phyloP scores from a whole-genome alignment of 192 early-diverging fungal species.

The Coemansia sp. region DNA sequence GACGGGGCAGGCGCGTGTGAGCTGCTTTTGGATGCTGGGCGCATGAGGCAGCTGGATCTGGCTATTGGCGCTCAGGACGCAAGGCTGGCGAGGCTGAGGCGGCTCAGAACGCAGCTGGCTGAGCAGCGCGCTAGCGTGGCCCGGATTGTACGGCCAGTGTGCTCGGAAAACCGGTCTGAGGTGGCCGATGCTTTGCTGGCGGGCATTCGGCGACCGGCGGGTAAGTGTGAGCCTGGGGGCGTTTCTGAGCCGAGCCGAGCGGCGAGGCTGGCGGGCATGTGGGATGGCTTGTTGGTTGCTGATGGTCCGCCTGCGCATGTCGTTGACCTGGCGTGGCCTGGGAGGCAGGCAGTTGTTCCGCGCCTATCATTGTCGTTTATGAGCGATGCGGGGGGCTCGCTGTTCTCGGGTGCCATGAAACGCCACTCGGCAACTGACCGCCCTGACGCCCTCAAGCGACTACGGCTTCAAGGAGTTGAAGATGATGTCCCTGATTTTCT shows the following conservation, averaged over 20 bases:
- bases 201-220: neutral
- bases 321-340: neutral
- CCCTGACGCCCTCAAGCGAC: constrained; percentile 8
- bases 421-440: neutral
- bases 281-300: constrained; percentile 19
- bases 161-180: neutral
- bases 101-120: constrained; percentile 28
- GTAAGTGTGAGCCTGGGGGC: no score
- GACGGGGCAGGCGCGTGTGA: neutral
- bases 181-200: neutral
- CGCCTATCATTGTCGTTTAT: constrained; percentile 12
- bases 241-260: neutral
- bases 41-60: constrained; percentile 11
- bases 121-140: constrained; percentile 25
- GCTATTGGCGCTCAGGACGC: constrained; percentile 15
- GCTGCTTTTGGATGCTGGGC: neutral
- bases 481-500: constrained; percentile 19
- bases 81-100: constrained; percentile 27
- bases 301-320: constrained; percentile 19
- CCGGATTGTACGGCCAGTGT: neutral
- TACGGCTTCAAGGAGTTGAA: neutral
- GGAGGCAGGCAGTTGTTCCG: neutral
- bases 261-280: constrained; percentile 20
- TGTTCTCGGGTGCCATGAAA: no score
- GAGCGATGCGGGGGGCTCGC: neutral